Evolutionary conservation across 345 rosid species (phyloP).

Genomic region (Populus euphratica): DNA sequence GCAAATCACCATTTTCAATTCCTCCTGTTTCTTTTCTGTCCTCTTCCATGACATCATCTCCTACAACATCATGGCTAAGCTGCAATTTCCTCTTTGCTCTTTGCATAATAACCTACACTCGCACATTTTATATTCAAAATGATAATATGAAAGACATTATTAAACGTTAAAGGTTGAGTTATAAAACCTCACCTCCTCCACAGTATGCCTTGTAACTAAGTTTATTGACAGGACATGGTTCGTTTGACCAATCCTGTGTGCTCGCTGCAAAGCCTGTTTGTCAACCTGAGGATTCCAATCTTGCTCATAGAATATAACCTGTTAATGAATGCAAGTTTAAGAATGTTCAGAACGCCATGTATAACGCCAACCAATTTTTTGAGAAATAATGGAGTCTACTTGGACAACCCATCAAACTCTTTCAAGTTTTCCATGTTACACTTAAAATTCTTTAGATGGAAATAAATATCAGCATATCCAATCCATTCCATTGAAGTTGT

Average conservation of each 20-base stretch:
- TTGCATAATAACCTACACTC: conserved; percentile 64
- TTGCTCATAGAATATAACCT: conserved; percentile 93
- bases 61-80: conserved; percentile 71
- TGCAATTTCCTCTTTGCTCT: conserved; percentile 78
- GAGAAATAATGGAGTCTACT: background rate
- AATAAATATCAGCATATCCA: background rate
- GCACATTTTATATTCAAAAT: background rate
- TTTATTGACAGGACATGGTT: conserved; percentile 79
- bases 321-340: background rate
- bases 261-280: conserved; percentile 88
- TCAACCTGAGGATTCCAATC: conserved; percentile 98
- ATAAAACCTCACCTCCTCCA: conserved; percentile 63
- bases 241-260: conserved; percentile 88
- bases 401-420: background rate
- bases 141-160: background rate
- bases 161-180: background rate
- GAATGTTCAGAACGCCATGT: background rate
- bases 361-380: background rate
- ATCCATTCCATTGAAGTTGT: background rate
- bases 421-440: background rate
- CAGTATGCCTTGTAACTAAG: conserved; percentile 58
- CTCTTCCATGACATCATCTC: conserved; percentile 39
- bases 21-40: conserved; percentile 50
- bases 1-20: conserved; percentile 48
- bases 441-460: background rate